Evolutionary conservation across 768 basidiomycete genomes (phyloP).

Genomic region (Suillus cothurnatus): DNA sequence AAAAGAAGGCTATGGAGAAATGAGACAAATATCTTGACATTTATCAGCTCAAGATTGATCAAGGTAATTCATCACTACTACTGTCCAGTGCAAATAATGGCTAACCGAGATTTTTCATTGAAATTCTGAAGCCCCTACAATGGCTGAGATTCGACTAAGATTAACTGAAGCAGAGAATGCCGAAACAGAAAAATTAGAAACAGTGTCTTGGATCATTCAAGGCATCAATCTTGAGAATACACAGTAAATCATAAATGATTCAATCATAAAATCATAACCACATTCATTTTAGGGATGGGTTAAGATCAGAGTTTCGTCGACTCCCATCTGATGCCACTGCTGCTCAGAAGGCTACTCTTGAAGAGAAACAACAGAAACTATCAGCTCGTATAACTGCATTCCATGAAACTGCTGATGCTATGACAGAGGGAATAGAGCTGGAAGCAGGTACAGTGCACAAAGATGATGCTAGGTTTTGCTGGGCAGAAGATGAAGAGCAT

Average conservation of each 20-base stretch:
- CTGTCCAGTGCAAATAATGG: too few relatives aligned
- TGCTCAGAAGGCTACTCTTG: not conserved
- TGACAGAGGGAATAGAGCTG: not conserved
- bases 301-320: not conserved
- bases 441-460: not conserved
- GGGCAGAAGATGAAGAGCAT: not conserved
- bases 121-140: slow-evolving; percentile 1
- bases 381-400: not conserved
- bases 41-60: slow-evolving; percentile 6
- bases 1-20: not conserved
- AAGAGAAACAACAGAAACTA: not conserved
- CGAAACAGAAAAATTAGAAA: not conserved
- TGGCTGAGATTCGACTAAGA: slow-evolving; percentile 4
- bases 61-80: not conserved
- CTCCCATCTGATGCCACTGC: not conserved
- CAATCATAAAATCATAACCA: not conserved
- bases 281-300: not conserved
- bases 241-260: not conserved
- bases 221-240: slow-evolving; percentile 2
- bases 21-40: slow-evolving; percentile 3
- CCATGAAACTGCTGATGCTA: not conserved
- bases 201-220: not conserved
- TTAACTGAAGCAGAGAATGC: not conserved
- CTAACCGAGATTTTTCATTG: too few relatives aligned
- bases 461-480: not conserved